Base-by-base conservation (phyloP, 2,329 filamentous ascomycete genomes). In the Rutstroemia sp. region DNA sequence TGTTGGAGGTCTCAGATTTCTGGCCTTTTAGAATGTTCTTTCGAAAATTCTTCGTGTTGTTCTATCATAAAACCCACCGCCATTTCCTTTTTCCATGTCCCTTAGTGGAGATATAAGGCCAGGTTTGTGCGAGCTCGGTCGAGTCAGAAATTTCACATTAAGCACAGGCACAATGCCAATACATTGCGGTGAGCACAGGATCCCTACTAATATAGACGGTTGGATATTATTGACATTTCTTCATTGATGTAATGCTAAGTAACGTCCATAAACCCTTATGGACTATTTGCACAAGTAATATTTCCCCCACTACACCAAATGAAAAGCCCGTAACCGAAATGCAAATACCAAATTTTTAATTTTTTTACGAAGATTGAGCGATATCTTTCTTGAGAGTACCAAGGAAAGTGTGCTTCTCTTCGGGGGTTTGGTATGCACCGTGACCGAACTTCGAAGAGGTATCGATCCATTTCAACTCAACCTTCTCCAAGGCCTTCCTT, bases 401-500 rank as follows among this genome's bases (percentile, higher is more conserved):
- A 79, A 96, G 77, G 84, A 90, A 94, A 75, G 90, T 86, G 81
- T 88, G 89, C 91, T 99, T 99, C 88, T 99, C 94, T 73, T 89
- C 88, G 67, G 87, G 81, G 64, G 94, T 99, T 84, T 99, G 94
- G 90, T 95, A 99, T 72, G 91, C 92, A 86, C 94, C 94, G 82
- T 99, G 94, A 78, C 94, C 94, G 78, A 99, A 99, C 84, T 99
- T 95, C 81, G 92, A 96, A 63, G 92, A 96, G 71, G 94, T 99
- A 73, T 99, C 94, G 88, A 99, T 99, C 94, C 94, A 99, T 82
- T 99, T 99, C 82, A 99, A 89, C 73, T 92, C 89, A 76, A 97
- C 89, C 89, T 99, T 97, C 88, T 99, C 94, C 73, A 96, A 83
- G 57, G 94, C 89, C 76, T 87, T 91, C 75, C 94, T 84, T 73